Evolutionary conservation across 2,329 filamentous ascomycete genomes (phyloP).

Genomic region (Venturia oleaginea): DNA sequence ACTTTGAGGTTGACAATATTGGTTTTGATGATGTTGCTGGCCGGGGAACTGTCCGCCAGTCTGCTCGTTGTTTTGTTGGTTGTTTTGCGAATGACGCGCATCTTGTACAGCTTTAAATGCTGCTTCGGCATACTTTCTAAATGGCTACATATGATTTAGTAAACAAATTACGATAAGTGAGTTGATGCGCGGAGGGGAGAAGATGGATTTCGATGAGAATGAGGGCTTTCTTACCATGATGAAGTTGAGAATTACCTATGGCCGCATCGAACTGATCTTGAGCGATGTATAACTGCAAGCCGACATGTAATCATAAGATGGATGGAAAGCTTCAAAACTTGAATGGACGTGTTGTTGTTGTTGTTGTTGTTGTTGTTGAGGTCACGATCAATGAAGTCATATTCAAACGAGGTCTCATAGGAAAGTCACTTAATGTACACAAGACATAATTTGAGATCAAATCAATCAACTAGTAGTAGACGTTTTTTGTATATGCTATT

Average conservation of each 20-base stretch:
- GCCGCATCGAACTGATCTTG: not conserved
- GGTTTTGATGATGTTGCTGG: conserved; percentile 5
- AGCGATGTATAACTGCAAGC: not conserved
- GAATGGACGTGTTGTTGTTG: not conserved
- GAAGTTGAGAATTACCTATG: not conserved
- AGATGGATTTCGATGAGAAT: not conserved
- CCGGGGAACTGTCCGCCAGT: not conserved
- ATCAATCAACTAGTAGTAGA: not conserved
- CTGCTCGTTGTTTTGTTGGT: not conserved
- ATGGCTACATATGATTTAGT: not conserved
- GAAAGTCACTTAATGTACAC: not conserved
- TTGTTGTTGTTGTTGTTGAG: not conserved
- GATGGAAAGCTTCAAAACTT: no score
- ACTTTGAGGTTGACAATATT: not conserved
- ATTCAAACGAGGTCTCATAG: not conserved
- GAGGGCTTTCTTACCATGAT: not conserved
- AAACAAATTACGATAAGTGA: not conserved
- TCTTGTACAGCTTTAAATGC: conserved; percentile 8
- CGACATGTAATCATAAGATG: no score
- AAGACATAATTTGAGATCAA: not conserved
- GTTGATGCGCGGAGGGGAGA: not conserved
- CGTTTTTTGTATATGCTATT: not conserved
- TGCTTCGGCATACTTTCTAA: conserved; percentile 1
- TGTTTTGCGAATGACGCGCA: not conserved
- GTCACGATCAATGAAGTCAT: not conserved